A percentile compares a stretch with the other conserved stretches of the same genome.
Conservation (phyloP, 177 flowering plant genomes). For the Viscum album region DNA sequence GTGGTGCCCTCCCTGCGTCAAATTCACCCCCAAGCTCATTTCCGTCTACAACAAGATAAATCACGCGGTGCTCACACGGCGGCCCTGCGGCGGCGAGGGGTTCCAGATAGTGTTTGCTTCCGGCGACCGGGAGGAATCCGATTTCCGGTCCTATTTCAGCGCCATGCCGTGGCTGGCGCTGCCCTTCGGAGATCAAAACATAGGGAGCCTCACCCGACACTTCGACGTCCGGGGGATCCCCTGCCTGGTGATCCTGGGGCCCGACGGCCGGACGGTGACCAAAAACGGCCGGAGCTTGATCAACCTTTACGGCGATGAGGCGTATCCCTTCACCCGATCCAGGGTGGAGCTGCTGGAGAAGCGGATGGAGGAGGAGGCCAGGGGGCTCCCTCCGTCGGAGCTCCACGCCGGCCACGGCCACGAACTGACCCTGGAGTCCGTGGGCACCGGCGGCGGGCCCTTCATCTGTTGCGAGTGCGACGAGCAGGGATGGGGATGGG, state of each 20-base stretch:
- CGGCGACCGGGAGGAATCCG: slow-evolving; percentile 31
- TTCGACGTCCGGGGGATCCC: slow-evolving; percentile 59
- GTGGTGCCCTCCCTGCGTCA: slow-evolving; percentile 58
- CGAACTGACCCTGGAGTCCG: slow-evolving; percentile 53
- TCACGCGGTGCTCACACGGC: slow-evolving; percentile 17
- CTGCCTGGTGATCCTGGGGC: slow-evolving; percentile 50
- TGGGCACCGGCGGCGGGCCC: slow-evolving; percentile 62
- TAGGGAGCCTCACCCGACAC: slow-evolving; percentile 36
- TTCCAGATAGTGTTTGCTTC: slow-evolving; percentile 59
- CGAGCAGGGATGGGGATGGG: slow-evolving; percentile 80
- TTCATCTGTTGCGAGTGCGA: slow-evolving; percentile 81
- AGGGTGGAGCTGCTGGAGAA: slow-evolving; percentile 35
- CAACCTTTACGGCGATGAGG: slow-evolving; percentile 55
- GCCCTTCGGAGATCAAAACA: slow-evolving; percentile 48
- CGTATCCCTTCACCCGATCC: slow-evolving; percentile 59
- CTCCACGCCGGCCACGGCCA: slow-evolving; percentile 50
- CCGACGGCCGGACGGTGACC: slow-evolving; percentile 62
- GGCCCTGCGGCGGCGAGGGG: slow-evolving; percentile 7
- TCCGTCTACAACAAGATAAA: slow-evolving; percentile 54
- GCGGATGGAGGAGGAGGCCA: slow-evolving; percentile 58
- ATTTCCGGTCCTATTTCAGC: slow-evolving; percentile 32
- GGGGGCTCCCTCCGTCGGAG: slow-evolving; percentile 34
- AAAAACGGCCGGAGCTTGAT: slow-evolving; percentile 49
- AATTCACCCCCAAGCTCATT: slow-evolving; percentile 51
- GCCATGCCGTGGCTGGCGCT: slow-evolving; percentile 81